Evolutionary conservation across 2,329 filamentous ascomycete genomes (phyloP).

Genomic region (Macrophomina pseudophaseolina): DNA sequence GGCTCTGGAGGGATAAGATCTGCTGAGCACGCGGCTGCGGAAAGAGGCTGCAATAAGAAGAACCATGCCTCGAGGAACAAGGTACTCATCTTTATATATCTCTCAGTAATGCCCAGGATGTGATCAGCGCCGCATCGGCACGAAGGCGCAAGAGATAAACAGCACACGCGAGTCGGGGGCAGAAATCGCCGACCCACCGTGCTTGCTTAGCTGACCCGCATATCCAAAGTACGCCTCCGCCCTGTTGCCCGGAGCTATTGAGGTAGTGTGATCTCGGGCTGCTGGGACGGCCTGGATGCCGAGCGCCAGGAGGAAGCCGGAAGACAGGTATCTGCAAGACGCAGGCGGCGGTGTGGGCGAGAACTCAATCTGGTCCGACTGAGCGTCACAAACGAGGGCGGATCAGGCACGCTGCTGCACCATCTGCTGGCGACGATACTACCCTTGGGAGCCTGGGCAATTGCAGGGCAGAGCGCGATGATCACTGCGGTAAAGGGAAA

Average conservation of each 20-base stretch:
- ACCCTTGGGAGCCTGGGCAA: not conserved
- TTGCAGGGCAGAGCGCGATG: not conserved
- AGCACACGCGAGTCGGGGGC: not conserved
- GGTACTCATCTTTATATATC: slow-evolving; percentile 13
- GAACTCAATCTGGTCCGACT: not conserved
- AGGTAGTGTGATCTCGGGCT: slow-evolving; percentile 23
- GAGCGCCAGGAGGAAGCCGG: slow-evolving; percentile 5
- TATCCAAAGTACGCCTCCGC: not conserved
- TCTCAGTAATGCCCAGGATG: slow-evolving; percentile 15
- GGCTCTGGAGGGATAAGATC: not conserved
- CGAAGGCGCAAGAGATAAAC: not conserved
- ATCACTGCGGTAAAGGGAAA: slow-evolving; percentile 13
- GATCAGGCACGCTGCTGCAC: not conserved
- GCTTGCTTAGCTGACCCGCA: slow-evolving; percentile 18
- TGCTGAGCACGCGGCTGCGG: not conserved
- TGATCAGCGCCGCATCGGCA: slow-evolving; percentile 11
- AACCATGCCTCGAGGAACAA: not conserved
- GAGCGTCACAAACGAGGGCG: slow-evolving; percentile 5
- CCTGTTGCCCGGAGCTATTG: not conserved
- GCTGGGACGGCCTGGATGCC: not conserved
- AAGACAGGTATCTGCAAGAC: slow-evolving; percentile 2
- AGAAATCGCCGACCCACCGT: slow-evolving; percentile 13
- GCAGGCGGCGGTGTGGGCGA: not conserved
- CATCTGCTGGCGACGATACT: not conserved
- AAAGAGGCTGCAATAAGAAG: slow-evolving; percentile 9